Percentiles rank a stretch among this genome's conserved stretches.
These are phyloP conservation scores for Acanthamoeba culbertsoni DNA, from an alignment of 208 protist species.

Conservation along the genomic window DNA sequence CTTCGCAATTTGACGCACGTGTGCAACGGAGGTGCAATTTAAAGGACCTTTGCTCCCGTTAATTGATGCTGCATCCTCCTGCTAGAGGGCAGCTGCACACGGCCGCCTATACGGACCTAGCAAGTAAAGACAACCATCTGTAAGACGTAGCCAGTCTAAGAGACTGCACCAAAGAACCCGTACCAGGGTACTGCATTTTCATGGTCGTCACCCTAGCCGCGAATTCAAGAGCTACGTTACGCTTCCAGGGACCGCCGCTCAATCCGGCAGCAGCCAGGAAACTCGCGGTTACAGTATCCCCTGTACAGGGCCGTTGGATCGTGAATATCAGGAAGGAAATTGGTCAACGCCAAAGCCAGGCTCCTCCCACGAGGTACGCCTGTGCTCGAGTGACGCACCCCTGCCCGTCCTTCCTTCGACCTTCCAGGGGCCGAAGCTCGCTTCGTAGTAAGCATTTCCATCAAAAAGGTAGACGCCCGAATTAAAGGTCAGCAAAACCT, in stretches of 20 bases:
- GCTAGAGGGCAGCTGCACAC: too few relatives aligned
- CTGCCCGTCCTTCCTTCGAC: background rate
- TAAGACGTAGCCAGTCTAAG: too few relatives aligned
- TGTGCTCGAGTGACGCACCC: background rate
- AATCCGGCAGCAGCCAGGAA: background rate
- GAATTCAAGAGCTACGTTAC: slow-evolving; percentile 5
- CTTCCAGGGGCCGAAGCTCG: slow-evolving; percentile 16
- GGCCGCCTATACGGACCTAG: too few relatives aligned
- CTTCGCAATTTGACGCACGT: too few relatives aligned
- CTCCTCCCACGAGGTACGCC: too few relatives aligned
- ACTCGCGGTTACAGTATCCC: background rate
- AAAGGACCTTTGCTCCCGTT: too few relatives aligned
- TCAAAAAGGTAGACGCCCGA: background rate
- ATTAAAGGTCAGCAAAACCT: background rate
- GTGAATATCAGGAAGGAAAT: background rate
- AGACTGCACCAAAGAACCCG: too few relatives aligned
- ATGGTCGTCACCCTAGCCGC: background rate
- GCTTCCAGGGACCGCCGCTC: background rate
- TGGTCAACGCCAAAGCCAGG: too few relatives aligned
- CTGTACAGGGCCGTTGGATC: background rate
- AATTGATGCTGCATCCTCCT: too few relatives aligned
- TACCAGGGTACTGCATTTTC: slow-evolving; percentile 32
- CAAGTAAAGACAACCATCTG: too few relatives aligned
- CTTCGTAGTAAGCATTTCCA: background rate
- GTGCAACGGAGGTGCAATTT: too few relatives aligned